Evolutionary conservation across 805 yeast genomes (phyloP).

Genomic region (Clavispora phyllophila): DNA sequence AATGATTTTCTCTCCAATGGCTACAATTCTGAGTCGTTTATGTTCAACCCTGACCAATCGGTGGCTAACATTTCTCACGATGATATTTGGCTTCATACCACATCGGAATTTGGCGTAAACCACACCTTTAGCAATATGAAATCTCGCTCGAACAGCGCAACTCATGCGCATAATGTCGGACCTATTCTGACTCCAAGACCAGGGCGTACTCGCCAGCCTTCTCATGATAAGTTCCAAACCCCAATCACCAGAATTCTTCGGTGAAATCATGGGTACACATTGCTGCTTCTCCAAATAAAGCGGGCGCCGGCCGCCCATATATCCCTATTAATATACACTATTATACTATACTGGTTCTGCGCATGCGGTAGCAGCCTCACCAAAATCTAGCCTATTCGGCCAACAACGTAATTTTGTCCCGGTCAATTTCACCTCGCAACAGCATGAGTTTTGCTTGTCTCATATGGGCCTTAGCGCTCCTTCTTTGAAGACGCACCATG

Average conservation of each 20-base stretch:
- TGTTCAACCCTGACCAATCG: constrained; percentile 22
- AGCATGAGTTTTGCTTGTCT: constrained; percentile 22
- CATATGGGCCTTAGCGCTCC: constrained; percentile 23
- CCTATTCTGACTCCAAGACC: constrained; percentile 35
- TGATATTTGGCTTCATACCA: constrained; percentile 30
- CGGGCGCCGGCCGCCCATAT: not conserved
- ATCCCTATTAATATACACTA: not conserved
- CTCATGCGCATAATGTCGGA: constrained; percentile 7
- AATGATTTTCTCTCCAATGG: constrained; percentile 34
- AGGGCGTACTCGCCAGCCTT: constrained; percentile 33
- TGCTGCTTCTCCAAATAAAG: not conserved
- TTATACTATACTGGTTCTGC: not conserved
- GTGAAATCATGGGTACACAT: not conserved
- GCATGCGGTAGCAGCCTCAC: not conserved
- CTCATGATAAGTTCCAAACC: constrained; percentile 38
- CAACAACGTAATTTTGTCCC: constrained; percentile 17
- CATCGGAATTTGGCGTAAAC: constrained; percentile 25
- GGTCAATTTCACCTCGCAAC: constrained; percentile 28
- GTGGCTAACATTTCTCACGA: constrained; percentile 21
- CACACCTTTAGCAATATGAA: constrained; percentile 21
- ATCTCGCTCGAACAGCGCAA: constrained; percentile 10
- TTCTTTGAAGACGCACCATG: constrained; percentile 26
- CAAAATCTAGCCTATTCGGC: not conserved
- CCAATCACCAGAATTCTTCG: constrained; percentile 38
- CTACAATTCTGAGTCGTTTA: constrained; percentile 14